Percentiles rank a stretch among this genome's conserved stretches.
These are phyloP conservation scores for Tylopilus sp. DNA, from an alignment of 768 basidiomycete species.

Conservation along the genomic window DNA sequence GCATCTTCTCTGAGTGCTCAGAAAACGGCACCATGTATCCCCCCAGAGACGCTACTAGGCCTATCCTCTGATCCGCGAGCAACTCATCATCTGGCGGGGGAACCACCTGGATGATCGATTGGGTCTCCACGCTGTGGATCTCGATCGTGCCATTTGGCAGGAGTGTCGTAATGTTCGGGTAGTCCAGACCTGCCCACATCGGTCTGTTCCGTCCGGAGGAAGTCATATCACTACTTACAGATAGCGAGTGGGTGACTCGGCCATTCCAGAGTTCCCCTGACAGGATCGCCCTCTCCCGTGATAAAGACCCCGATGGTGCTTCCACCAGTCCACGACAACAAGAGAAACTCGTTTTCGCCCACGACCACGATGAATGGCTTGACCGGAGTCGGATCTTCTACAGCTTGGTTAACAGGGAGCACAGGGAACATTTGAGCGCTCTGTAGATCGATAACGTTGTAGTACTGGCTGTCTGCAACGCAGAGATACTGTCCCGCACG, in stretches of 20 bases:
- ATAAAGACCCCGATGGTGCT: conserved; percentile 86
- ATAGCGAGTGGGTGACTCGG: conserved; percentile 70
- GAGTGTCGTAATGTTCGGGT: conserved; percentile 75
- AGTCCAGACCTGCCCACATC: conserved; percentile 60
- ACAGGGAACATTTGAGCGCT: conserved; percentile 65
- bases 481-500: conserved; percentile 65
- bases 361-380: conserved; percentile 77
- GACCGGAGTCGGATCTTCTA: conserved; percentile 38
- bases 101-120: conserved; percentile 67
- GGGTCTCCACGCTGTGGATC: conserved; percentile 77
- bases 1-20: conserved; percentile 40
- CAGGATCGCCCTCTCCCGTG: conserved; percentile 80
- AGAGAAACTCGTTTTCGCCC: conserved; percentile 75
- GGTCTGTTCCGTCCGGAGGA: background rate
- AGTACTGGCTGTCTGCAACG: conserved; percentile 67
- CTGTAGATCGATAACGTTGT: conserved; percentile 80
- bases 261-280: conserved; percentile 88
- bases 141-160: conserved; percentile 77
- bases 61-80: conserved; percentile 25
- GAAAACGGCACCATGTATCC: conserved; percentile 43
- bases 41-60: conserved; percentile 28
- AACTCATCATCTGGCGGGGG: conserved; percentile 40
- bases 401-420: conserved; percentile 74
- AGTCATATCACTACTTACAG: conserved; percentile 47
- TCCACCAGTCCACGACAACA: conserved; percentile 80